phyloP scores from a whole-genome alignment of 176 grass and related monocot genomes.

The Metroxylon sagu region DNA sequence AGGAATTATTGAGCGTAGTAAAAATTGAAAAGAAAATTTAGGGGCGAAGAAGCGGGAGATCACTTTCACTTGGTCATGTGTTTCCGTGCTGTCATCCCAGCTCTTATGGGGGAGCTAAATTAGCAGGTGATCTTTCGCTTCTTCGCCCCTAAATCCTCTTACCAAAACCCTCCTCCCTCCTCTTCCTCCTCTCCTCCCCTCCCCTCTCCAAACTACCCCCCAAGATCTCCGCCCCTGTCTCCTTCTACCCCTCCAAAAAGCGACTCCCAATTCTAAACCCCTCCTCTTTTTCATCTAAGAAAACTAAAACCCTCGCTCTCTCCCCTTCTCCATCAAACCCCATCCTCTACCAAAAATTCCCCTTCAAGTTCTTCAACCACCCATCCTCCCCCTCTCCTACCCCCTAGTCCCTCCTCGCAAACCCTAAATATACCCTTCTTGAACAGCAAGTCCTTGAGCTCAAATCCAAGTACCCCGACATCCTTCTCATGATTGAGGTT shows the following conservation, averaged over 20 bases:
- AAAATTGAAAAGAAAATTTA: too few relatives aligned
- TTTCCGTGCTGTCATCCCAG: too few relatives aligned
- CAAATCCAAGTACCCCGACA: constrained; percentile 47
- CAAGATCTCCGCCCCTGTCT: constrained; percentile 38
- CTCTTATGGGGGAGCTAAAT: constrained; percentile 78
- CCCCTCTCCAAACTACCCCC: constrained; percentile 22
- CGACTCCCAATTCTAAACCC: constrained; percentile 32
- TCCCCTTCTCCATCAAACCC: constrained; percentile 9
- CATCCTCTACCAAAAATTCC: too few relatives aligned
- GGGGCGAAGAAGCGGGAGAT: too few relatives aligned
- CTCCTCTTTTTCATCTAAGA: too few relatives aligned
- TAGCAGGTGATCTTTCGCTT: too few relatives aligned
- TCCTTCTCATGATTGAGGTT: constrained; percentile 86
- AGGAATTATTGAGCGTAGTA: too few relatives aligned
- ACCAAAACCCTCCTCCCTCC: too few relatives aligned
- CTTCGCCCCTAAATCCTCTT: too few relatives aligned
- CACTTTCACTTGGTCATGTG: too few relatives aligned
- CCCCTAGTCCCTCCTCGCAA: background rate
- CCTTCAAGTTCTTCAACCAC: too few relatives aligned
- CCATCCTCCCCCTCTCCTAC: too few relatives aligned
- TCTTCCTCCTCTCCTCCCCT: constrained; percentile 42
- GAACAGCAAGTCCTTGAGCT: constrained; percentile 77
- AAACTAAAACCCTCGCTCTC: constrained; percentile 23
- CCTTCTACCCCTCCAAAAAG: constrained; percentile 61
- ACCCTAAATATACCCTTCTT: constrained; percentile 54